Evolutionary conservation across 2,329 filamentous ascomycete species (phyloP).

Genomic region (Exophiala sp.): DNA sequence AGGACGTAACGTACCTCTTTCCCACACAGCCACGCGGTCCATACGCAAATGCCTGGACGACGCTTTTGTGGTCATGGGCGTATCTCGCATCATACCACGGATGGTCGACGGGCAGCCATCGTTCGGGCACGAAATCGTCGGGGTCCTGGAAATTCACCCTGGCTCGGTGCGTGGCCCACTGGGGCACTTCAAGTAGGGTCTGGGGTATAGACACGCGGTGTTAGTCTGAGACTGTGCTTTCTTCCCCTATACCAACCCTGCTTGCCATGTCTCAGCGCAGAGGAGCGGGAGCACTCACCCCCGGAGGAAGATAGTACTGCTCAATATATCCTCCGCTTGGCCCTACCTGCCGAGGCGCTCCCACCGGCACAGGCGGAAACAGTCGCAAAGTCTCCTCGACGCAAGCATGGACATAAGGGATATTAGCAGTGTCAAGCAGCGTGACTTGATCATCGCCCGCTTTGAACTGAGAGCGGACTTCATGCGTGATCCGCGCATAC

Average conservation of each 20-base stretch:
- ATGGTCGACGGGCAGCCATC: background rate
- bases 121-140: slow-evolving; percentile 8
- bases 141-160: slow-evolving; percentile 1
- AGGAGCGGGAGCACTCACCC: too few species aligned
- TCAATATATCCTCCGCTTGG: slow-evolving; percentile 43
- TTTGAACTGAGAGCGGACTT: slow-evolving; percentile 21
- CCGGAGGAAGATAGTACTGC: slow-evolving; percentile 31
- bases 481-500: slow-evolving; percentile 26
- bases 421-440: background rate
- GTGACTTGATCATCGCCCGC: slow-evolving; percentile 30
- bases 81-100: background rate
- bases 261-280: too few species aligned
- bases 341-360: slow-evolving; percentile 29
- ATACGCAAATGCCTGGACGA: slow-evolving; percentile 20
- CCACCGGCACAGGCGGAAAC: too few species aligned
- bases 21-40: slow-evolving; percentile 31
- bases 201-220: too few species aligned
- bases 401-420: slow-evolving; percentile 5
- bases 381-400: slow-evolving; percentile 18
- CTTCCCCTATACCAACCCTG: too few species aligned
- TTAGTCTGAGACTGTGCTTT: too few species aligned
- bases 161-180: slow-evolving; percentile 1
- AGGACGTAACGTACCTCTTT: slow-evolving; percentile 26
- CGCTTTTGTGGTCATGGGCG: background rate
- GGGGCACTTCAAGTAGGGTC: background rate